Evolutionary conservation across 176 grass and related monocot genomes (phyloP), one percentile per base, ranked within the genome.

Genomic region (Cymbopogon citratus): DNA sequence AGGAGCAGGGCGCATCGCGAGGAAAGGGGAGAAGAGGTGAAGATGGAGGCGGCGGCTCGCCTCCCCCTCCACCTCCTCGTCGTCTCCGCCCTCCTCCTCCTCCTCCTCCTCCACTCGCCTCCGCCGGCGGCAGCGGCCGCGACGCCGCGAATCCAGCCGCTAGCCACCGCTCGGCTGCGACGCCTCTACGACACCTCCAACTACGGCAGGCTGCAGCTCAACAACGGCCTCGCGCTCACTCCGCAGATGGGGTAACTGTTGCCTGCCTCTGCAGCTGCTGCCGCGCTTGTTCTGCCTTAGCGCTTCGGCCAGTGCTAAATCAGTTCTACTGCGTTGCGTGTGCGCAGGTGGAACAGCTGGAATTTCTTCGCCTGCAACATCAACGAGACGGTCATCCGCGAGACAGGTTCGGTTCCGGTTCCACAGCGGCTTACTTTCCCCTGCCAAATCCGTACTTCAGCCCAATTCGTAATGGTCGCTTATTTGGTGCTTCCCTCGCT

Each of bases 321-420:
- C 25, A 2, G 24, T 25, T 14, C 3, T 5, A 0, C 5, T 1
- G 5, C 45, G 51, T 16, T 15, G 57, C 38, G 77, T 13, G 34
- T 59, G 76, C 84, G 73, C 86, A 98, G 95, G 76, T 98, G 95
- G 95, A 98, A 98, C 76, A 98, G 95, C 84, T 98, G 95, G 95
- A 98, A 98, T 71, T 98, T 98, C 92, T 98, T 94, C 81, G 95
- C 88, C 74, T 98, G 95, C 79, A 89, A 98, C 73, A 94, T 98
- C 73, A 94, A 88, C 69, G 92, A 94, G 77, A 91, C 90, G 35
- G 67, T 98, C 77, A 98, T 98, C 82, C 87, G 85, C 49, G 86
- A 94, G 84, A 98, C 95, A 91, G 92, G 95, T 98, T 66, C 39
- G 56, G 1, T 60, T 25, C 56, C n/a, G 9, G 56, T 12, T 24